Percentiles rank a stretch among this genome's conserved stretches.
These are phyloP conservation scores for Brettanomyces bruxellensis DNA, from an alignment of 805 yeast genomes.

Conservation along the genomic window DNA sequence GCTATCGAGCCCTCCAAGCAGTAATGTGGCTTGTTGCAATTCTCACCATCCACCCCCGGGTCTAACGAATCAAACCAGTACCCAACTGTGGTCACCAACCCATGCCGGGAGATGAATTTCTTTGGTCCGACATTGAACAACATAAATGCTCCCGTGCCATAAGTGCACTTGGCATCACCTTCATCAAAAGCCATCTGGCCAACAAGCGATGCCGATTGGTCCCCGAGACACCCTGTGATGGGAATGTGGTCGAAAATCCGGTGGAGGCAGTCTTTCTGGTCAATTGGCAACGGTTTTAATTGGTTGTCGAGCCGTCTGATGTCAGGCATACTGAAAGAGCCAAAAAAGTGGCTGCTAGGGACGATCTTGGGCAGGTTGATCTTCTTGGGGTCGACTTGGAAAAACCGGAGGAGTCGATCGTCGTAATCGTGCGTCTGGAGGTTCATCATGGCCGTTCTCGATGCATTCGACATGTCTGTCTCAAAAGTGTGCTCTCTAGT, in stretches of 20 bases:
- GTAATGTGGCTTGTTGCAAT: constrained; percentile 55
- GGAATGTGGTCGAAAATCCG: constrained; percentile 53
- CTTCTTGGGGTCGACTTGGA: constrained; percentile 65
- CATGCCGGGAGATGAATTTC: constrained; percentile 65
- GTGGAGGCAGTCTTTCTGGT: constrained; percentile 34
- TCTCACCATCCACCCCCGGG: constrained; percentile 26
- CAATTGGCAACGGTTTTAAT: constrained; percentile 1
- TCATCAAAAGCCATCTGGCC: constrained; percentile 81
- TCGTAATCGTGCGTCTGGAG: constrained; percentile 70
- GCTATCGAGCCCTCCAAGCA: constrained; percentile 95
- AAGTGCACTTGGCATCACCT: constrained; percentile 91
- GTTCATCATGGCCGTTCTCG: constrained; percentile 86
- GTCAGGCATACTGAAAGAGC: constrained; percentile 58
- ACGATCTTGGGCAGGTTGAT: constrained; percentile 68
- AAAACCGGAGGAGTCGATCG: constrained; percentile 61
- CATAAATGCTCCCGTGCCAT: constrained; percentile 92
- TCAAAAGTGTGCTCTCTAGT: constrained; percentile 62
- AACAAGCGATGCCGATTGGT: constrained; percentile 87
- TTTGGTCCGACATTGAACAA: constrained; percentile 76
- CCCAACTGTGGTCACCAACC: constrained; percentile 83
- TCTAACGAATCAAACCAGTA: constrained; percentile 76
- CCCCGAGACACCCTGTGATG: constrained; percentile 86
- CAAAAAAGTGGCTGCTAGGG: constrained; percentile 72
- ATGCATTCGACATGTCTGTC: constrained; percentile 86
- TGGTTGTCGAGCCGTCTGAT: constrained; percentile 17